Base-by-base conservation (phyloP, 2,329 filamentous ascomycete genomes). In the Talaromyces funiculosus region DNA sequence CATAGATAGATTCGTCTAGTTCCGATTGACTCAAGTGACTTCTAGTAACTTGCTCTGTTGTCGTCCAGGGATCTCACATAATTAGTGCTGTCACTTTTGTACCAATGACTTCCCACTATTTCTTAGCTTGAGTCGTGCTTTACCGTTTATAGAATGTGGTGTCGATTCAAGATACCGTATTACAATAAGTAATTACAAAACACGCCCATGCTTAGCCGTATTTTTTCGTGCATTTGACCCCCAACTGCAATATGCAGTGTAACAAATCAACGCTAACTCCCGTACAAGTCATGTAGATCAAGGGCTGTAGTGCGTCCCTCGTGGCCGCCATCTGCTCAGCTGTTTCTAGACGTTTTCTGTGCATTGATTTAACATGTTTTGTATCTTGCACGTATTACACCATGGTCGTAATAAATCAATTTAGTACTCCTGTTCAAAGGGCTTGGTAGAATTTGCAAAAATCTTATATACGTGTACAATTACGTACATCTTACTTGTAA, bases 271-370 rank as follows among this genome's bases (percentile, higher is more conserved):
- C 31, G 35, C 14, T 40, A 38, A 29, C 35, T 26, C 7, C 31
- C 40, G 24, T 53, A 53, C 49, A 53, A 37, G 35, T 37, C 31
- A 31, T 53, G 49, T 24, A 26, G 51, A 54, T 38, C 51, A 54
- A 40, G 40, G 14, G 35, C 40, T 54, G 51, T 24, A 40, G 47
- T 47, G 43, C 22, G 3, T 22, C 9, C 59, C 60, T 61, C 60
- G 60, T 61, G 60, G 60, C 60, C 60, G 60, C 60, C 60, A 61
- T 61, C 60, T 57, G 38, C 40, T 31, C 29, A 38, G 53, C 31
- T 38, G 8, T 42, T 54, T 47, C 56, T 47, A 51, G 56, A 38
- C 43, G 42, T 51, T 51, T 38, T 57, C 56, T 40, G 38, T 47
- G 45, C 47, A 59, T 53, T 42, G 24, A 4, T 47, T 33, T 3